Evolutionary conservation across 73 alveolate genomes (phyloP), one percentile per base, ranked within the genome.

Genomic region (Paramecium pentaurelia): DNA sequence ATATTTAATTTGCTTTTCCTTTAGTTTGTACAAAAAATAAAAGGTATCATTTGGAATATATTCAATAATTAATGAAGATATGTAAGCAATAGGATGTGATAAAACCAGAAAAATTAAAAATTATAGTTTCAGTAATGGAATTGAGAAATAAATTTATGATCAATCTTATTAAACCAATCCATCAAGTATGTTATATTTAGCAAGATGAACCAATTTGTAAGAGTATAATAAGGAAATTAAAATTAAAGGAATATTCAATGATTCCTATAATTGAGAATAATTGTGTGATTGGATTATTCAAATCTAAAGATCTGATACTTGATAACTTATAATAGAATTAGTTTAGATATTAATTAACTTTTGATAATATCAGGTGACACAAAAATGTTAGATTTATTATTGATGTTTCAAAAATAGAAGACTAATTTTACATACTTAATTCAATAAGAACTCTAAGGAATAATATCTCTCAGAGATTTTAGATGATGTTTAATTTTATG

Each of bases 1-100:
- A 12, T 94, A 94, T 42, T 42, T 95, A 6, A 47, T 96, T 5
- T 86, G 95, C 28, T 96, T 85, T 44, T 97, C 98, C 3, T 86
- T 96, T 0, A 49, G 97, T 22, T 93, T 94, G 54, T 6, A 25
- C 59, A 22, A 42, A 25, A 45, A 11, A 30, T 27, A 45, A 80
- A 45, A 42, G 75, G 25, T 80, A 80, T 36, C 91, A 45, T 49
- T 49, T 80, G 27, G 25, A 80, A 80, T 49, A 45, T 14, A 80
- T 45, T 18, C 47, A 54, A 25, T 4, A 42, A 44, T 80, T 80
- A 80, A 25, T 80, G 47, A 58, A 80, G 27, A 28, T 80, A 0
- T 27, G 75, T 10, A 7, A 8, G 27, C 34, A 40, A 25, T 40
- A 49, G 3, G 91, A 80, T 80, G 30, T 80, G 8, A 45, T 80